phyloP scores from a whole-genome alignment of 805 yeast genomes.

The Wickerhamomyces canadensis region DNA sequence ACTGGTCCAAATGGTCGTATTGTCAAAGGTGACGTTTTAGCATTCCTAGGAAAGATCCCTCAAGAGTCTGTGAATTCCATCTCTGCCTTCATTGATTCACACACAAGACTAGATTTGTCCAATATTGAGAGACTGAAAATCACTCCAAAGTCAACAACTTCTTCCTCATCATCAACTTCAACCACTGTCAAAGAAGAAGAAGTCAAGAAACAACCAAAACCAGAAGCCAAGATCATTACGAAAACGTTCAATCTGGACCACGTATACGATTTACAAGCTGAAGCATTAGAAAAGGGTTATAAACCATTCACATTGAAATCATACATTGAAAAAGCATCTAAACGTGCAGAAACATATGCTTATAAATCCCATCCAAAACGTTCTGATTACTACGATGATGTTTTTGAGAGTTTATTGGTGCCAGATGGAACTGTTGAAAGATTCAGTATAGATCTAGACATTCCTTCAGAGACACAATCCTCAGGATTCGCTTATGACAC shows the following conservation, averaged over 20 bases:
- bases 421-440: conserved; percentile 38
- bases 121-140: conserved; percentile 42
- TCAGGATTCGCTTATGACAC: conserved; percentile 17
- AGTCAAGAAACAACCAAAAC: conserved; percentile 18
- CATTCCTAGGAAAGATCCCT: conserved; percentile 70
- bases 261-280: conserved; percentile 24
- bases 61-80: conserved; percentile 46
- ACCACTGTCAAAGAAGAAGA: conserved; percentile 14
- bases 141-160: conserved; percentile 20
- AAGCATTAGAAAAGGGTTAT: conserved; percentile 23
- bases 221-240: conserved; percentile 30
- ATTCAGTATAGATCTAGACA: conserved; percentile 32
- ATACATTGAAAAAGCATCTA: conserved; percentile 39
- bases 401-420: conserved; percentile 53
- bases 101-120: conserved; percentile 65
- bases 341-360: conserved; percentile 39
- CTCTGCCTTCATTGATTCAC: conserved; percentile 48
- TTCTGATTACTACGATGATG: conserved; percentile 50
- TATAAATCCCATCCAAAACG: conserved; percentile 30
- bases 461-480: conserved; percentile 18
- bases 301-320: conserved; percentile 18
- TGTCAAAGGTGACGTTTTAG: conserved; percentile 87
- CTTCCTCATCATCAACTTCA: background rate
- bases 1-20: conserved; percentile 88
- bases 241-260: conserved; percentile 26